Evolutionary conservation across 192 early-diverging fungal species (phyloP), one percentile per base, ranked within the genome.

Genomic region (Chytriomyces hyalinus): DNA sequence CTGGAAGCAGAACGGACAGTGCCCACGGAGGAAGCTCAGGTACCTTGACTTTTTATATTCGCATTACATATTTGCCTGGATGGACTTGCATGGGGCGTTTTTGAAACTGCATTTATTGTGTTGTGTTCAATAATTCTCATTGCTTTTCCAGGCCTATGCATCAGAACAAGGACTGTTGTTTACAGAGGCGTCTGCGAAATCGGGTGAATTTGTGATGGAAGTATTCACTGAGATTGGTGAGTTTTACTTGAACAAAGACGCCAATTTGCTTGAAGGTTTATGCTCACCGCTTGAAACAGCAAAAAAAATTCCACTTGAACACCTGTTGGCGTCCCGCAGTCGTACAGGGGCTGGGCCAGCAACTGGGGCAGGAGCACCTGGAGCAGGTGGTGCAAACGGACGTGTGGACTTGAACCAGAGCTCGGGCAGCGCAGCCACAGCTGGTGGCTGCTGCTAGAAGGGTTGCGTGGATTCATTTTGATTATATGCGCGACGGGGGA

Each of bases 181-280:
- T 81, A 86, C 92, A 75, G 95, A 99, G 86, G 94, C 97, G 45
- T 91, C 88, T 26, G 92, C 97, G 60, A 94, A 94, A 82, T 90
- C 91, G 2, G 94, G 95, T 5, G 88, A 92, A 49, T 91, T 90
- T 60, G 94, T 98, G 4, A 88, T 92, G 44, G 92, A 96, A 71
- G 92, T 96, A 20, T 97, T 97, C 78, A 96, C 91, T 46, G 95
- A 98, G 78, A 94, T 98, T 84, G 91, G 87, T 88, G 67, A 22
- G 76, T 67, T 17, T 36, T 17, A 3, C 61, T 43, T 66, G 36
- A 57, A 13, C 53, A n/a, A 57, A 15, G 20, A 20, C 53, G 15
- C 79, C 17, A 6, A 28, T 66, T 28, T 17, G 43, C 15, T 20
- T 72, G 70, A 8, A 11, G 20, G n/a, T 53, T 48, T 17, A 8